These are phyloP conservation scores for Prunus kanzakura DNA, from an alignment of 306 rosid genomes.

Conservation along the genomic window DNA sequence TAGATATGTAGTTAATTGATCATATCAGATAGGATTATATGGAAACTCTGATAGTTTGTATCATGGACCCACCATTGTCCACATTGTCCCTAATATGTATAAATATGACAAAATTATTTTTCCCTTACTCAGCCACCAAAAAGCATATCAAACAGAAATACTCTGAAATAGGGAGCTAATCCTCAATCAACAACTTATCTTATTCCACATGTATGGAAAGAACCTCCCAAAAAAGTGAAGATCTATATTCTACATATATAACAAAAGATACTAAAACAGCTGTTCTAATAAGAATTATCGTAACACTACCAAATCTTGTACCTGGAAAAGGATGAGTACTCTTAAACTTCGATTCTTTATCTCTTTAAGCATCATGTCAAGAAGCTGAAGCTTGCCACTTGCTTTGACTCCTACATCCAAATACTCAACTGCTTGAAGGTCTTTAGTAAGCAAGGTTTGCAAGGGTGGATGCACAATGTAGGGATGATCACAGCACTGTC, in stretches of 20 bases:
- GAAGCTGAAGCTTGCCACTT: conserved; percentile 88
- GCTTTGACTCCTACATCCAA: conserved; percentile 68
- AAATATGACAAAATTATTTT: no score
- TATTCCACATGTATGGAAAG: neutral
- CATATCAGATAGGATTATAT: no score
- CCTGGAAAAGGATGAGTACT: conserved; percentile 79
- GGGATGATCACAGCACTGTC: conserved; percentile 92
- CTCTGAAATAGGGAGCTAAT: neutral
- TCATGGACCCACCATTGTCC: no score
- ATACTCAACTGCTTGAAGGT: conserved; percentile 38
- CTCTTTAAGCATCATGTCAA: conserved; percentile 79
- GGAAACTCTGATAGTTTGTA: no score
- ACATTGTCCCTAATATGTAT: no score
- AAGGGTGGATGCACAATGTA: conserved; percentile 48
- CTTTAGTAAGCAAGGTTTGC: conserved; percentile 37
- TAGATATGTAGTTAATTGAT: no score
- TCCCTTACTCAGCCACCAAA: no score
- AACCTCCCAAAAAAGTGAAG: neutral
- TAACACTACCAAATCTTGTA: conserved; percentile 21
- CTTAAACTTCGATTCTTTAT: conserved; percentile 54
- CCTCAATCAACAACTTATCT: conserved; percentile 4
- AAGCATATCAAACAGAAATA: neutral
- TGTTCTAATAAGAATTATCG: neutral
- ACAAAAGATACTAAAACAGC: conserved; percentile 1
- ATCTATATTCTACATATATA: neutral